Evolutionary conservation across 2,329 filamentous ascomycete genomes (phyloP).

Genomic region (Salinomyces thailandicus): DNA sequence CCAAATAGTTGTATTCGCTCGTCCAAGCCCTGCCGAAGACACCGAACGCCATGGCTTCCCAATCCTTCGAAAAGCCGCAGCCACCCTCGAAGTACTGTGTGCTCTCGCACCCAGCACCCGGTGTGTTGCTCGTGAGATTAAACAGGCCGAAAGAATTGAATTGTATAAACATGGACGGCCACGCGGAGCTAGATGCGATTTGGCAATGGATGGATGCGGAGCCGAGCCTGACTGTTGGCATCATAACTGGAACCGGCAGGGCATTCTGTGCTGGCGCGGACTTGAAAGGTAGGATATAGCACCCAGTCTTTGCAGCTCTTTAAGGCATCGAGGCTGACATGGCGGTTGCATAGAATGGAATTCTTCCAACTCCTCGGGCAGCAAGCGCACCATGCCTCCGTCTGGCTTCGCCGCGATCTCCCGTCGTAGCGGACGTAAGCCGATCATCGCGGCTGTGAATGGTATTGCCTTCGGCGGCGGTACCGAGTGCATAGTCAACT

Average conservation of each 20-base stretch:
- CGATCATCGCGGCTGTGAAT: constrained; percentile 50
- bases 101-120: constrained; percentile 24
- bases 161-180: constrained; percentile 25
- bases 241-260: constrained; percentile 27
- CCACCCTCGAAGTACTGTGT: constrained; percentile 2
- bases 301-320: too few species aligned
- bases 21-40: too few species aligned
- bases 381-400: constrained; percentile 29
- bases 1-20: too few species aligned
- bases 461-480: constrained; percentile 48
- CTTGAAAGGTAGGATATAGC: constrained; percentile 24
- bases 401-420: constrained; percentile 48
- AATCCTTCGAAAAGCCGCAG: neutral
- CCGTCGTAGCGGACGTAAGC: constrained; percentile 48
- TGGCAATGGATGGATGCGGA: constrained; percentile 26
- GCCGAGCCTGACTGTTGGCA: constrained; percentile 21
- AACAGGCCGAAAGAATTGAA: constrained; percentile 27
- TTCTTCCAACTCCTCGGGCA: constrained; percentile 16
- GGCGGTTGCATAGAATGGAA: constrained; percentile 31
- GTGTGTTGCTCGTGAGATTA: constrained; percentile 25
- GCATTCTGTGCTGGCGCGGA: constrained; percentile 30
- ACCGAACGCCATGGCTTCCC: too few species aligned
- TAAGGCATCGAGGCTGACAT: too few species aligned
- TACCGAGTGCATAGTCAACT: constrained; percentile 47
- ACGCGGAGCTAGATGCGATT: constrained; percentile 22